Evolutionary conservation across 2,329 filamentous ascomycete genomes (phyloP), one percentile per base, ranked within the genome.

Genomic region (Claviceps maximensis): DNA sequence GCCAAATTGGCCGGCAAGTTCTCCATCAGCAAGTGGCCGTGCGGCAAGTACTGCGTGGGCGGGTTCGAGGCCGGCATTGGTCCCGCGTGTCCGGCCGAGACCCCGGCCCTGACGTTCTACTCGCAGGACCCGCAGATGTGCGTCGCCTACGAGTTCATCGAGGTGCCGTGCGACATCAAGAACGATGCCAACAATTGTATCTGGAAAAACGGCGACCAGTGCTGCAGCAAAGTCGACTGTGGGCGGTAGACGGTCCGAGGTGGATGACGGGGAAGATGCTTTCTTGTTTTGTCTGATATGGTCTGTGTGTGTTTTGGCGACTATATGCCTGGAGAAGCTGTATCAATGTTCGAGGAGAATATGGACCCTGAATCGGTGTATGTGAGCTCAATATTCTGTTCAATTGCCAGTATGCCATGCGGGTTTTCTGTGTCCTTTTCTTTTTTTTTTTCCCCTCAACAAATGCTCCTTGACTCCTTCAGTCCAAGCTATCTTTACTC

Each of bases 21-120:
- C 49, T 50, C 55, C 40, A 42, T 59, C 31, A 58, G 51, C 55
- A 59, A 57, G 52, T 59, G 58, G 58, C 55, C 54, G 7, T 58
- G 58, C 40, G 55, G 57, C 29, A 55, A 52, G 40, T 59, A 56
- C 52, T 59, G 57, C 23, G 54, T 59, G 13, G 53, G 52, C 40
- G 58, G 58, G 3, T 52, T 57, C 45, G 36, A 49, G 6, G 15
- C 29, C 23, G 57, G 57, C 21, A 44, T 58, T 21, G 57, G 57
- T 1, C 54, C 56, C 10, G 56, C 57, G 13, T 57, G 57, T 45
- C 58, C 57, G 15, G 53, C 50, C 25, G 53, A 55, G 15, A 41
- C 40, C 25, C 53, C 54, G 9, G 53, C 55, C 55, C 50, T 58
- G 48, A 58, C 58, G 38, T 58, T 59, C 41, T 54, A 57, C 52